Evolutionary conservation across 2,329 filamentous ascomycete genomes (phyloP), one percentile per base, ranked within the genome.

Genomic region (Colletotrichum lindemuthianum): DNA sequence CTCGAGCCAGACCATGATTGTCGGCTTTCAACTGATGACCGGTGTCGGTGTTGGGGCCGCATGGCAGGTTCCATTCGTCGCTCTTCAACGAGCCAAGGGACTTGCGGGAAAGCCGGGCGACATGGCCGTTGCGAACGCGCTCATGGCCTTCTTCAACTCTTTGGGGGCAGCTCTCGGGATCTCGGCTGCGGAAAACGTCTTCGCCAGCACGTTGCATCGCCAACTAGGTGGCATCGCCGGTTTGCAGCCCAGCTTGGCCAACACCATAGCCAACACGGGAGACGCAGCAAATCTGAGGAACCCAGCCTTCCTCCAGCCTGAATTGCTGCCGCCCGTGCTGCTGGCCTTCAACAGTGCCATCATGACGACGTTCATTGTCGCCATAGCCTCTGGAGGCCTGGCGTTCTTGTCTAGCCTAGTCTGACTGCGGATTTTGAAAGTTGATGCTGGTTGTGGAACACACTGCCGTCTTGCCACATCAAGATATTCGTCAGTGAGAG

Each of bases 1-100:
- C 67, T 86, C 83, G 5, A 86, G 86, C 40, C 73, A 86, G 1
- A 86, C 85, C 32, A 78, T 84, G 40, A 81, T 82, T 43, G 70
- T 78, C 6, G 81, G 80, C 43, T 82, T 84, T 73, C 81, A 84
- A 69, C 75, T 79, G n/a, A 37, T 59, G 34, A 50, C 55, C 16
- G 55, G 55, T 15, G 39, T 10, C 40, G 51, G 39, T 33, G 24
- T 58, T 11, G 54, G 54, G 34, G 24, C 41, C 16, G 54, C 37
- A 24, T 58, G 54, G 54, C 54, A 58, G 45, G 54, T 58, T 50
- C 54, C 54, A 12, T 58, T 32, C 37, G 16, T 58, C 44, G 54
- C 54, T 3, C 24, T 58, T 13, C 54, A 58, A 37, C 44, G 54
- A 13, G 40, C 54, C 15, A 24, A 58, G 44, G 41, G 49, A 16